phyloP scores from a whole-genome alignment of 495 filamentous ascomycete species.

The Xylaria nigripes region DNA sequence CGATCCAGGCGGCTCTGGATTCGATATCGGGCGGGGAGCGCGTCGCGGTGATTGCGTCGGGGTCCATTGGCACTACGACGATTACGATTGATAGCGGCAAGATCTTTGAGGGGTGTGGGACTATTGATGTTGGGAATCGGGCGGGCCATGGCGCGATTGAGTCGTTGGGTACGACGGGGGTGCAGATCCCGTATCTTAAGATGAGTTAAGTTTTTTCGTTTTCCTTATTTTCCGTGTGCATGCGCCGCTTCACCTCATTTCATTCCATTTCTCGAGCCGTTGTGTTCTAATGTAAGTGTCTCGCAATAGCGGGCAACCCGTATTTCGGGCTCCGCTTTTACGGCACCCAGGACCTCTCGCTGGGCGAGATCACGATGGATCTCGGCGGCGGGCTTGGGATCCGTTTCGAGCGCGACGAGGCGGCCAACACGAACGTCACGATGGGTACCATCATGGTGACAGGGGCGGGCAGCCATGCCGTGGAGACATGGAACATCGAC shows the following conservation, averaged over 20 bases:
- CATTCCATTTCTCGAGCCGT: not conserved
- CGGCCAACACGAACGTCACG: constrained; percentile 35
- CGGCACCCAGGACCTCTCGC: constrained; percentile 28
- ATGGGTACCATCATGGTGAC: constrained; percentile 37
- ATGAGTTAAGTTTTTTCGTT: constrained; percentile 21
- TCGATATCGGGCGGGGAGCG: constrained; percentile 45
- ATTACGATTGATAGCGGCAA: constrained; percentile 37
- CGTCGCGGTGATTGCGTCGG: constrained; percentile 53
- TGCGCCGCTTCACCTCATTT: not conserved
- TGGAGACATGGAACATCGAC: constrained; percentile 43
- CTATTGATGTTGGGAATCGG: constrained; percentile 35
- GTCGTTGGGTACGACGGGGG: constrained; percentile 26
- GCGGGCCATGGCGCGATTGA: constrained; percentile 38
- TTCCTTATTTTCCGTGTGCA: not conserved
- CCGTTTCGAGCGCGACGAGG: constrained; percentile 38
- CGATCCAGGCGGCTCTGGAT: constrained; percentile 39
- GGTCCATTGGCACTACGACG: constrained; percentile 48
- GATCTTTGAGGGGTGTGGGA: constrained; percentile 42
- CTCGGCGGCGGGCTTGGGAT: constrained; percentile 39
- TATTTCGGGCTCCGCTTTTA: constrained; percentile 42
- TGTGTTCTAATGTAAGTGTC: not conserved
- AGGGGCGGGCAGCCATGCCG: constrained; percentile 36
- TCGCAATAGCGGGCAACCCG: constrained; percentile 29
- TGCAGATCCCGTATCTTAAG: constrained; percentile 36
- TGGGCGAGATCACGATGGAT: constrained; percentile 38